These are phyloP conservation scores for Coix lacrymajobi DNA, from an alignment of 176 grass and related monocot species.

Conservation along the genomic window DNA sequence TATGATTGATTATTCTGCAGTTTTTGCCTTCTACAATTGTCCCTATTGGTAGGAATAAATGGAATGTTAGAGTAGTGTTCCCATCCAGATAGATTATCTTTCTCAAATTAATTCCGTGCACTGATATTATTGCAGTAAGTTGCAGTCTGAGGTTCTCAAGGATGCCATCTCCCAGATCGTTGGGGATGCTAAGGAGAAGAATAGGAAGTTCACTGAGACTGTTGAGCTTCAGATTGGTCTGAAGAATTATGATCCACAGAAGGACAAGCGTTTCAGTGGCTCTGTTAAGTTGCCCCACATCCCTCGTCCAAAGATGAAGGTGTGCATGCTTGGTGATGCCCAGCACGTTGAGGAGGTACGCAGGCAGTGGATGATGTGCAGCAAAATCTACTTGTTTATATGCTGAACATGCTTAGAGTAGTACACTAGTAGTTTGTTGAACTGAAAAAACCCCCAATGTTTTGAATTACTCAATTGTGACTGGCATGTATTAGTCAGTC, in stretches of 20 bases:
- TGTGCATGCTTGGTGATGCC: conserved; percentile 87
- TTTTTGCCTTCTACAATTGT: neutral
- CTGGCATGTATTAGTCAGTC: no score
- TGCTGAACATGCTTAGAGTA: neutral
- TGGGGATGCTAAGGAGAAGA: conserved; percentile 49
- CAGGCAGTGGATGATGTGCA: neutral
- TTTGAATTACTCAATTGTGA: neutral
- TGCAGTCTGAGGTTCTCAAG: conserved; percentile 46
- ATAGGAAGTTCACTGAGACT: conserved; percentile 71
- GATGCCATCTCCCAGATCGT: conserved; percentile 51
- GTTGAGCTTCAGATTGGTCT: conserved; percentile 77
- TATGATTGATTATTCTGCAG: neutral
- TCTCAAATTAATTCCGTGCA: neutral
- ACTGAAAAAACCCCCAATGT: neutral
- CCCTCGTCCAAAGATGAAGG: conserved; percentile 77
- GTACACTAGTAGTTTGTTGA: neutral
- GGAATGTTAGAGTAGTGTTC: neutral
- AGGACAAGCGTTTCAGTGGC: conserved; percentile 82
- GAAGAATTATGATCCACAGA: conserved; percentile 86
- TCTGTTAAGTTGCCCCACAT: conserved; percentile 77
- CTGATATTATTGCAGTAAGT: conserved; percentile 55
- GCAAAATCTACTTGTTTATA: neutral
- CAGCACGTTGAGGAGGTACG: conserved; percentile 71
- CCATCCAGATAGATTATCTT: neutral
- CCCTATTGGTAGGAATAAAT: neutral